A percentile compares a stretch with the other conserved stretches of the same genome.
Conservation (phyloP, 306 rosid genomes). For the Luffa acutangula region DNA sequence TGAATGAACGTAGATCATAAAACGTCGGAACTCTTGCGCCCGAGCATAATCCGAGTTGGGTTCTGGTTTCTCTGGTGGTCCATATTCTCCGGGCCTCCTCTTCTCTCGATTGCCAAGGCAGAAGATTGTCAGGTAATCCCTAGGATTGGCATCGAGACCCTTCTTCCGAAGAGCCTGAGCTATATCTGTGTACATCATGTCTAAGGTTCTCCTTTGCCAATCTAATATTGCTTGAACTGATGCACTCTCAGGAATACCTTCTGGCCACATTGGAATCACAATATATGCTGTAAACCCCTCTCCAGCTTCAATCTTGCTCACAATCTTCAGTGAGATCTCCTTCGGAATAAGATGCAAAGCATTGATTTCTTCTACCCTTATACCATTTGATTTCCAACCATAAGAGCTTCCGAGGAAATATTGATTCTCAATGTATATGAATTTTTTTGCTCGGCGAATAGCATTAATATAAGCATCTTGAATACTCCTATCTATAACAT, state of each 20-base stretch:
- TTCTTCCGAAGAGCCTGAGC: conserved; percentile 39
- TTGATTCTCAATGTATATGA: conserved; percentile 84
- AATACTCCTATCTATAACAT: conserved; percentile 54
- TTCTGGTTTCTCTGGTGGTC: conserved; percentile 47
- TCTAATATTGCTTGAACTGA: conserved; percentile 79
- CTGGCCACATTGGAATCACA: conserved; percentile 94
- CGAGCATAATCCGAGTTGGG: conserved; percentile 41
- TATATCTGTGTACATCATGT: conserved; percentile 80
- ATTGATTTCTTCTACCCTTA: conserved; percentile 45
- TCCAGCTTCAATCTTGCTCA: conserved; percentile 74
- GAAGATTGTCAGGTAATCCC: conserved; percentile 56
- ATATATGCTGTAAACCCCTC: conserved; percentile 60
- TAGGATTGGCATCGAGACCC: conserved; percentile 34
- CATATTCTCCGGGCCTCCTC: conserved; percentile 19
- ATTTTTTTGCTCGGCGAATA: conserved; percentile 61
- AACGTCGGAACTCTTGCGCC: conserved; percentile 54
- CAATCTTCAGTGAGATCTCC: conserved; percentile 67
- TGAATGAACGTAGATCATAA: conserved; percentile 96
- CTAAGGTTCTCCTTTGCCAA: conserved; percentile 79
- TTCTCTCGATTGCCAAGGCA: conserved; percentile 73
- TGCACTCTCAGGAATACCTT: conserved; percentile 72
- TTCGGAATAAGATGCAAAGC: conserved; percentile 80
- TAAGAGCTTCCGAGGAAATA: conserved; percentile 82
- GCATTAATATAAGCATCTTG: conserved; percentile 82
- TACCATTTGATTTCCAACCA: conserved; percentile 51